phyloP scores from a whole-genome alignment of 2,329 filamentous ascomycete species.

The Trichoderma atrobrunneum region DNA sequence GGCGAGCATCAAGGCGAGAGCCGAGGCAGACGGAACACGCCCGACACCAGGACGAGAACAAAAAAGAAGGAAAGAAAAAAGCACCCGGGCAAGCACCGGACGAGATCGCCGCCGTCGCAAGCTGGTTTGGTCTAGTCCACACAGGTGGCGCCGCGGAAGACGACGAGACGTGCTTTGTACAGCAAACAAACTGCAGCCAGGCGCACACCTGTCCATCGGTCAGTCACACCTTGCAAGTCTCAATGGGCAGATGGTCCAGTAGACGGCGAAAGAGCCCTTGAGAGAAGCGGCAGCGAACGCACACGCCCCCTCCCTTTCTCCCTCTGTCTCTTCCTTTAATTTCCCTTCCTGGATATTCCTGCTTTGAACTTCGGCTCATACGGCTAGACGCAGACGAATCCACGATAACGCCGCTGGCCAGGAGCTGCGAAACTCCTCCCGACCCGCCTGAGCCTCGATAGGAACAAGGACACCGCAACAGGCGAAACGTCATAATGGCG shows the following conservation, averaged over 20 bases:
- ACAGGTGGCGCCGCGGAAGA: conserved; percentile 11
- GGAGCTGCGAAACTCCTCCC: background rate
- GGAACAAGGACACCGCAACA: background rate
- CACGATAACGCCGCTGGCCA: background rate
- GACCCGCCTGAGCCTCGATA: background rate
- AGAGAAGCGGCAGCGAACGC: background rate
- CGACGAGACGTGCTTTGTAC: background rate
- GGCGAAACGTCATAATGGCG: conserved; percentile 51
- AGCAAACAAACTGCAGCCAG: conserved; percentile 15
- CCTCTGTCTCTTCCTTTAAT: conserved; percentile 12
- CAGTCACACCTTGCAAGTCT: conserved; percentile 15
- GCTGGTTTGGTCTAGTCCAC: conserved; percentile 1
- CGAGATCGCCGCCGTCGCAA: conserved; percentile 4
- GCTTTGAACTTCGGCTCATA: background rate
- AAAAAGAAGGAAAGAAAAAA: background rate
- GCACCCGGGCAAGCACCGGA: background rate
- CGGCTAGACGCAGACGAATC: conserved; percentile 10
- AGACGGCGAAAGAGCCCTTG: background rate
- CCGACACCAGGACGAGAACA: background rate
- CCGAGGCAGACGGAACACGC: background rate
- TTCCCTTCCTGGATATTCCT: conserved; percentile 3
- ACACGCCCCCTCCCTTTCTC: conserved; percentile 2
- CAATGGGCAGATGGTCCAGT: background rate
- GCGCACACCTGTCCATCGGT: conserved; percentile 8
- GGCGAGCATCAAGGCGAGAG: background rate